Conservation (phyloP, 2,329 filamentous ascomycete species). For the Colletotrichum incanum region DNA sequence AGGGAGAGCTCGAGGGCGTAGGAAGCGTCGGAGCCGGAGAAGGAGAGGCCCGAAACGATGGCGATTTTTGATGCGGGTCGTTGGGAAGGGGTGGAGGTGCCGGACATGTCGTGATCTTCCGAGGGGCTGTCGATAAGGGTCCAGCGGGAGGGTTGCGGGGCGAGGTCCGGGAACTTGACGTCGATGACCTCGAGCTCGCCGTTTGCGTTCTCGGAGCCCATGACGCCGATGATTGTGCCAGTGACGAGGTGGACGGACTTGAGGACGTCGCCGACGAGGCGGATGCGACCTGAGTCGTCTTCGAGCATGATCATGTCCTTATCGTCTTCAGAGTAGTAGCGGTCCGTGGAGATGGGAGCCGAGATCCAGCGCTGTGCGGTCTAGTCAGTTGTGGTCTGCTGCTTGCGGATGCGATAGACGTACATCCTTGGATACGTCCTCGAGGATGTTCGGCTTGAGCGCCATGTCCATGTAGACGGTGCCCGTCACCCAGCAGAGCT, state of each 20-base stretch:
- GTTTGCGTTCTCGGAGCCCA: conserved; percentile 93
- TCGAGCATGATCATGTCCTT: conserved; percentile 87
- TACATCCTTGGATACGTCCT: conserved; percentile 95
- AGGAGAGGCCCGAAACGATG: conserved; percentile 89
- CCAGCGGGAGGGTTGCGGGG: conserved; percentile 88
- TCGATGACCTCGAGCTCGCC: conserved; percentile 95
- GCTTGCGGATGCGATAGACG: conserved; percentile 47
- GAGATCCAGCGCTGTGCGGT: conserved; percentile 85
- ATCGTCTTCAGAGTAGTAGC: conserved; percentile 78
- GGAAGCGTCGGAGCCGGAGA: conserved; percentile 81
- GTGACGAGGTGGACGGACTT: conserved; percentile 84
- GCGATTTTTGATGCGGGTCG: conserved; percentile 74
- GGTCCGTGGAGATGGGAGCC: conserved; percentile 82
- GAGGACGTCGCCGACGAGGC: conserved; percentile 81
- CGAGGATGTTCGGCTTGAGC: conserved; percentile 94
- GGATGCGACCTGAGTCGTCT: conserved; percentile 92
- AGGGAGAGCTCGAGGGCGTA: conserved; percentile 84
- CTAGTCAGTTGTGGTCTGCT: neutral
- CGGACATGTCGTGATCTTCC: conserved; percentile 73
- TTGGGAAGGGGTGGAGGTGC: conserved; percentile 47
- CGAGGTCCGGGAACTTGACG: conserved; percentile 88
- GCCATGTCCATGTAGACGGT: conserved; percentile 99
- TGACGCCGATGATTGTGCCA: conserved; percentile 92
- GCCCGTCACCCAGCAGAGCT: conserved; percentile 94
- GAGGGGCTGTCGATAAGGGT: conserved; percentile 69